phyloP scores from a whole-genome alignment of 2,329 filamentous ascomycete species.

The Fusarium nisikadoi region DNA sequence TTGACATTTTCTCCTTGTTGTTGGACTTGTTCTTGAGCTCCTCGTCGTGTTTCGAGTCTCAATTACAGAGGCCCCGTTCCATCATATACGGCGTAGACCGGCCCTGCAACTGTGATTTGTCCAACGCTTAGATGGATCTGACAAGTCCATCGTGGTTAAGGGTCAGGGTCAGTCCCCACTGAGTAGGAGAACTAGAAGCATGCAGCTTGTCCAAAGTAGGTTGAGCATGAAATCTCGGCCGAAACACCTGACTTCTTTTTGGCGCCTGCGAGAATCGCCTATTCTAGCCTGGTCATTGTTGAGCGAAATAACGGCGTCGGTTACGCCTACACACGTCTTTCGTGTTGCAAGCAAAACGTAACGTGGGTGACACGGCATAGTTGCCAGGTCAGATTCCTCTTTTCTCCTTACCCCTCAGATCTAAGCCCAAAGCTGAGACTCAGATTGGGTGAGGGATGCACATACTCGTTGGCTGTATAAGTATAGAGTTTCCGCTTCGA shows the following conservation, averaged over 20 bases:
- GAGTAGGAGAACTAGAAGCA: conserved; percentile 19
- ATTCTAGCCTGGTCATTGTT: conserved; percentile 3
- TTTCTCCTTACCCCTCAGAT: conserved; percentile 1
- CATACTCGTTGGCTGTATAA: not conserved
- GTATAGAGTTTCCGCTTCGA: not conserved
- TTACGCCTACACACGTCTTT: conserved; percentile 1
- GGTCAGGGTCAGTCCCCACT: conserved; percentile 12
- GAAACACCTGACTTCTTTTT: conserved; percentile 36
- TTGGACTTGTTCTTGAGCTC: not conserved
- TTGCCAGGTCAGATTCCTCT: not conserved
- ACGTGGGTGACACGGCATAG: not conserved
- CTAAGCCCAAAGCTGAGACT: not conserved
- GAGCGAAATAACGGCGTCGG: not conserved
- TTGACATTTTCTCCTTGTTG: not conserved
- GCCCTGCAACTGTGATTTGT: conserved; percentile 26
- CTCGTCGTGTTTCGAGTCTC: not conserved
- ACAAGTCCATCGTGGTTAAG: not conserved
- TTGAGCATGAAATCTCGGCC: conserved; percentile 37
- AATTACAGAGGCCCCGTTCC: not conserved
- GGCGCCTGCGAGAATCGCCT: conserved; percentile 12
- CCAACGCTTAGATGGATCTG: not conserved
- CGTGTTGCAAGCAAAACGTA: not conserved
- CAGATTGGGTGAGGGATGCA: not conserved
- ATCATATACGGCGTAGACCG: conserved; percentile 1
- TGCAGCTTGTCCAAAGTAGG: conserved; percentile 36